Conservation (phyloP, 2,329 filamentous ascomycete genomes). For the Arthrobotrys musiformis region DNA sequence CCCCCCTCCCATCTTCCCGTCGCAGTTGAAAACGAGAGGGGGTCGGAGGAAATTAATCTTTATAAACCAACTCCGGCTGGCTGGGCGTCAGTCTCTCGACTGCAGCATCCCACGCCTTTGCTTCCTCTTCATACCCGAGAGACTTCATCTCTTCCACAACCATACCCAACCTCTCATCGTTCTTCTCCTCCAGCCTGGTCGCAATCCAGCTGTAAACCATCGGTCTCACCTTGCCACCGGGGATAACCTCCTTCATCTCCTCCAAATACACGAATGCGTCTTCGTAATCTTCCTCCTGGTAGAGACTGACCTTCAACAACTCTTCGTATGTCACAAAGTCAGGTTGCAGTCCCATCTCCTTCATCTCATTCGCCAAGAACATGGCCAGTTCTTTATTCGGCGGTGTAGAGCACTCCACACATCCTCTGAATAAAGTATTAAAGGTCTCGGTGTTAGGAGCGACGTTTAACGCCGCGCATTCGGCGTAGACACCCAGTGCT, state of each 20-base stretch:
- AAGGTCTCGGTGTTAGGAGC: conserved; percentile 69
- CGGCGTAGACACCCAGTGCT: conserved; percentile 72
- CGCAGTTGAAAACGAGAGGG: too few species aligned
- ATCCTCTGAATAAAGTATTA: conserved; percentile 70
- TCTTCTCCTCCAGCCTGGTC: conserved; percentile 56
- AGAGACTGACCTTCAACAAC: conserved; percentile 70
- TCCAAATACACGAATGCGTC: conserved; percentile 67
- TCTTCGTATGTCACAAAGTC: conserved; percentile 72
- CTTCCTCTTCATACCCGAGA: conserved; percentile 52
- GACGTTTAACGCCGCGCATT: conserved; percentile 65
- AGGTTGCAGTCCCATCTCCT: conserved; percentile 68
- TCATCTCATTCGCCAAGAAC: conserved; percentile 73
- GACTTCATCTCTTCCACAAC: conserved; percentile 60
- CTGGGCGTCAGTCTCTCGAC: not conserved
- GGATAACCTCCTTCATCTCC: conserved; percentile 65
- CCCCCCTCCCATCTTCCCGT: not conserved
- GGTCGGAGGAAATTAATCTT: too few species aligned
- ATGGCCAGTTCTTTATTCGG: conserved; percentile 69
- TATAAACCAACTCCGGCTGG: not conserved
- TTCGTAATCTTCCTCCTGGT: conserved; percentile 63
- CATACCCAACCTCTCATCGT: conserved; percentile 61
- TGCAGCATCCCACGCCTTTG: conserved; percentile 18
- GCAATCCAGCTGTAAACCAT: conserved; percentile 62
- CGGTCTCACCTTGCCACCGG: conserved; percentile 49
- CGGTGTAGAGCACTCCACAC: conserved; percentile 60